These are phyloP conservation scores for Lecanosticta acicola DNA, from an alignment of 2,329 filamentous ascomycete species.

Conservation along the genomic window DNA sequence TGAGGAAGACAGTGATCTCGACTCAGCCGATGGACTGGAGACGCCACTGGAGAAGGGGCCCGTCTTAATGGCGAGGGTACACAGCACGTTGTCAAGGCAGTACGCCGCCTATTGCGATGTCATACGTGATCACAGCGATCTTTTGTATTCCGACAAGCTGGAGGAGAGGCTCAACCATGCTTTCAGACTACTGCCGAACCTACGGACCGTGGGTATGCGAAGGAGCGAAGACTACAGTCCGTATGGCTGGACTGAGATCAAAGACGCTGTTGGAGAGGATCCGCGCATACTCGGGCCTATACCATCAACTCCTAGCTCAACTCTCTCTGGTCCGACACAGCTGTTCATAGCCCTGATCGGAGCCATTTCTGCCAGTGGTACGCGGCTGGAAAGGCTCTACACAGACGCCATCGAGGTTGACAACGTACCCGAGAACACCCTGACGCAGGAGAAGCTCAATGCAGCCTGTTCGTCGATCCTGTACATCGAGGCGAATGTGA, in stretches of 20 bases:
- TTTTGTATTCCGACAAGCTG: conserved; percentile 16
- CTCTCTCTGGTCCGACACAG: conserved; percentile 22
- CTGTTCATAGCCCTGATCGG: conserved; percentile 26
- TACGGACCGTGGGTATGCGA: conserved; percentile 30
- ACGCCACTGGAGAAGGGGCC: conserved; percentile 8
- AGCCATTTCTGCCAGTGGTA: conserved; percentile 14
- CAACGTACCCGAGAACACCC: conserved; percentile 15
- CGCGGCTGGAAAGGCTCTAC: conserved; percentile 26
- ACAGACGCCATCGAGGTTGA: conserved; percentile 32
- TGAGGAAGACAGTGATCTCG: conserved; percentile 7
- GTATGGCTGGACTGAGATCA: conserved; percentile 25
- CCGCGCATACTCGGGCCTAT: conserved; percentile 26
- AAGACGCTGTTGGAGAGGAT: conserved; percentile 24
- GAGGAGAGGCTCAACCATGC: conserved; percentile 12
- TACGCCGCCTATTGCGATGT: conserved; percentile 2
- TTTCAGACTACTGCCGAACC: conserved; percentile 23
- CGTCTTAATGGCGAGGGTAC: not conserved
- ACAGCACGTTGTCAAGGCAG: conserved; percentile 12
- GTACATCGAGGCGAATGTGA: conserved; percentile 29
- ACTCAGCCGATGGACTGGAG: conserved; percentile 13
- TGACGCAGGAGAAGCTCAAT: conserved; percentile 16
- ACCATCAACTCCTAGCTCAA: conserved; percentile 13
- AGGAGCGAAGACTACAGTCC: conserved; percentile 26
- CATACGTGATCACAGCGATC: conserved; percentile 18
- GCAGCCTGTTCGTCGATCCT: conserved; percentile 22